Evolutionary conservation across 2,329 filamentous ascomycete genomes (phyloP), one percentile per base, ranked within the genome.

Genomic region (Fusarium albidum): DNA sequence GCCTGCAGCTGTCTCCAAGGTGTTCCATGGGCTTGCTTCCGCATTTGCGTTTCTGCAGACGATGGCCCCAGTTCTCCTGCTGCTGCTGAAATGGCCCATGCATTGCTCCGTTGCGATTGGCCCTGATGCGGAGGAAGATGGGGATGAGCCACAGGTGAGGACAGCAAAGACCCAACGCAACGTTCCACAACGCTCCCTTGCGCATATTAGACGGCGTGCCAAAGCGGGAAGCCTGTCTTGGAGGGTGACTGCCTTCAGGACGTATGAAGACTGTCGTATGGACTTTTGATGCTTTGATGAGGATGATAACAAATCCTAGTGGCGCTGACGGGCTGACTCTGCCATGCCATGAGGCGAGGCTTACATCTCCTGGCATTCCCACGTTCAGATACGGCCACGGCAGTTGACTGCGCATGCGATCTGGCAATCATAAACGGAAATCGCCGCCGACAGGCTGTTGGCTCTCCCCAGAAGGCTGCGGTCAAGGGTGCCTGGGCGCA

Each of bases 281-380:
- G 52, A 33, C 35, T 38, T 48, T 21, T 52, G 15, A 47, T 62
- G 42, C 37, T 48, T 48, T 41, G 31, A 29, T 32, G 14, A 43
- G 33, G 27, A 39, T 46, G 37, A 52, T 56, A 25, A 29, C 35
- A 43, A 45, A 18, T 28, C 9, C 34, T 42, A 21, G 46, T 41
- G 18, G 47, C 41, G 55, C 51, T 59, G 55, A 62, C 50, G 52
- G 47, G 45, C 57, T 53, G 38, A 59, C 43, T 32, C 32, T 32
- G 15, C 12, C 50, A 46, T 45, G 34, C 21, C 4, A 37, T 38
- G 35, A 34, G 37, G 25, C 37, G 27, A 9, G 47, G 52, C 43
- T 40, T 37, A 39, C 41, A 39, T 26, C 11, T 59, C 26, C 40
- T 25, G 44, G 41, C 29, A 26, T 25, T 27, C 37, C 32, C 31